phyloP scores from a whole-genome alignment of 2,329 filamentous ascomycete species.

The Furcasterigmium sp. region DNA sequence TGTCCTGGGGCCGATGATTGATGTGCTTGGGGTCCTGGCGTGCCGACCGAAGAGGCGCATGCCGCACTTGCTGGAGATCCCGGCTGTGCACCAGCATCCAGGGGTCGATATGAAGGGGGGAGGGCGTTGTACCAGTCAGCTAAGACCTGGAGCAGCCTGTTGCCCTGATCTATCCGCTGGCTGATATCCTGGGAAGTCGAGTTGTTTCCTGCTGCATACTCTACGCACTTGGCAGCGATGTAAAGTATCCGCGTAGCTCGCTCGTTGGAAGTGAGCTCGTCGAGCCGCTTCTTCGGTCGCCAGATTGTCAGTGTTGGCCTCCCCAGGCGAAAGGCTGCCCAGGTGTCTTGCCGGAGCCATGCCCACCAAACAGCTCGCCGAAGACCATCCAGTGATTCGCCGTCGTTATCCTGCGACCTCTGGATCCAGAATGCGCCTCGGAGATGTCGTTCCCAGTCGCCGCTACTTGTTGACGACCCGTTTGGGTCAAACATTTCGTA shows the following conservation, averaged over 20 bases:
- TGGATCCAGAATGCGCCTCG: conserved; percentile 63
- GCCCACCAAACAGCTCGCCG: conserved; percentile 58
- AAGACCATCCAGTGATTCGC: conserved; percentile 44
- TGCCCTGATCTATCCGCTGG: conserved; percentile 27
- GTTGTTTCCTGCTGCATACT: conserved; percentile 43
- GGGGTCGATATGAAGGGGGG: conserved; percentile 23
- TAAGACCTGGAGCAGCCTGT: conserved; percentile 1
- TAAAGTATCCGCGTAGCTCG: conserved; percentile 45
- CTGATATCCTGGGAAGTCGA: not conserved
- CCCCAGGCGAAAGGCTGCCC: conserved; percentile 55
- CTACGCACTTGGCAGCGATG: conserved; percentile 47
- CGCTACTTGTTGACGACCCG: conserved; percentile 21
- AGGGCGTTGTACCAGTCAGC: conserved; percentile 6
- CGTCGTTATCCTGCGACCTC: conserved; percentile 52
- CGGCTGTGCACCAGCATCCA: conserved; percentile 9
- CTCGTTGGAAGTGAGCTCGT: conserved; percentile 42
- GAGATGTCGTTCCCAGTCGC: conserved; percentile 53
- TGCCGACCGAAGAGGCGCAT: conserved; percentile 16
- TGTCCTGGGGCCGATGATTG: not conserved
- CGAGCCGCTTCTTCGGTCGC: conserved; percentile 41
- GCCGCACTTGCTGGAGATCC: conserved; percentile 8
- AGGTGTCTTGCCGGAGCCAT: conserved; percentile 58
- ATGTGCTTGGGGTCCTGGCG: conserved; percentile 9
- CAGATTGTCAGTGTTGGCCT: conserved; percentile 52
- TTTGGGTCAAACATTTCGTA: conserved; percentile 57